These are phyloP conservation scores for Acanthamoeba healyi DNA, from an alignment of 208 protist genomes.

Conservation along the genomic window DNA sequence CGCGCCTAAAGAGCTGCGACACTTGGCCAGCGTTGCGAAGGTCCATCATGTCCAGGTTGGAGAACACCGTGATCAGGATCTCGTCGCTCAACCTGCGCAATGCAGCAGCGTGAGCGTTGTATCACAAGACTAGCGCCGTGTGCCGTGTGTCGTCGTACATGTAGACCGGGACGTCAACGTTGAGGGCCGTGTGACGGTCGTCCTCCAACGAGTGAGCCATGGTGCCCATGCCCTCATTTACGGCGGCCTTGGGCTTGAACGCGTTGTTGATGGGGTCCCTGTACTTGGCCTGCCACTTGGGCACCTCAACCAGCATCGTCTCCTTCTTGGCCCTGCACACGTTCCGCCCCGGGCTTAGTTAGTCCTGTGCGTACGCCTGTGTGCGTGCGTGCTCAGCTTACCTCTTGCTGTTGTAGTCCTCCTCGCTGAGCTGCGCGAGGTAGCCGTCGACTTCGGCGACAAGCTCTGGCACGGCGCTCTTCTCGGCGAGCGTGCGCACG, in stretches of 20 bases:
- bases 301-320: neutral
- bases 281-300: conserved; percentile 21
- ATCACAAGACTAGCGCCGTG: neutral
- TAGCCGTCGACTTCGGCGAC: conserved; percentile 42
- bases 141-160: neutral
- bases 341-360: no score
- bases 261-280: conserved; percentile 62
- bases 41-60: conserved; percentile 61
- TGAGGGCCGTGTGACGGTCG: conserved; percentile 18
- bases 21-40: conserved; percentile 30
- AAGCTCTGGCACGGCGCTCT: conserved; percentile 29
- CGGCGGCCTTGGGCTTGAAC: conserved; percentile 46
- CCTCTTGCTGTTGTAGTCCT: conserved; percentile 34
- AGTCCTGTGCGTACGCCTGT: neutral
- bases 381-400: neutral
- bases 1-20: conserved; percentile 41
- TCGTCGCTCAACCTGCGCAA: conserved; percentile 9
- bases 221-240: conserved; percentile 19
- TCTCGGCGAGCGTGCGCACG: conserved; percentile 11
- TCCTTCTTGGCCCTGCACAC: conserved; percentile 21
- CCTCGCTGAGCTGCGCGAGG: neutral
- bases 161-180: neutral
- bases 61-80: conserved; percentile 56
- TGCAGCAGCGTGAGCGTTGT: neutral
- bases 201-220: neutral